Base-by-base conservation (phyloP, 116 monocot species). In the Thalassia testudinum region DNA sequence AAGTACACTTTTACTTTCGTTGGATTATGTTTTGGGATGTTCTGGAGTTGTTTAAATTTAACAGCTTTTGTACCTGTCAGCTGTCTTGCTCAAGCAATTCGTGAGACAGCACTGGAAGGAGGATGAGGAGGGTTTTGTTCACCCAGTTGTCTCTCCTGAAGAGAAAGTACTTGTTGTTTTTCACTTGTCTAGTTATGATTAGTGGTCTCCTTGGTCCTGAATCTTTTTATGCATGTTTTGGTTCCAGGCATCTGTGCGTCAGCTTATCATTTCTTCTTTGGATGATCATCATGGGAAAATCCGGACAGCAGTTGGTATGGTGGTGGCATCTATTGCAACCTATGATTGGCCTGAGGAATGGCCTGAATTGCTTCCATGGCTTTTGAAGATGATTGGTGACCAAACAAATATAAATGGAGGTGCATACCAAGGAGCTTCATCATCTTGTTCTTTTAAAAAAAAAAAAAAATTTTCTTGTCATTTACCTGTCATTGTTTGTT, bases 341-440 rank as follows among this genome's bases (percentile, higher is more conserved):
- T 77, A 75, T 72, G 95, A 95, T 68, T 95, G 95, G 95, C 95
- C 88, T 20, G 95, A 95, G 62, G 76, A 81, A 37, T 95, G 95
- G 95, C 85, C 95, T 57, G 95, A 95, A 23, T 72, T 95, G 49
- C 58, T 95, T 20, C 85, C 88, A 7, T 77, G 65, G 53, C 79
- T 95, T 21, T 70, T 95, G 75, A 88, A 72, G 64, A 58, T 88
- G 29, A 78, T 95, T 53, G 68, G 68, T 63, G 74, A 79, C 37
- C 66, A 88, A 59, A 67, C 53, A 53, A 95, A 77, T 59, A 65
- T 66, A 44, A 60, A 68, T 77, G 88, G 88, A 72, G 95, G 95
- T 85, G 78, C 20, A n/a, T 43, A 1, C 20, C 27, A 20, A 12
- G 11, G 1, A 37, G 19, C 16, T 49, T 22, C 14, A 19, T 21